phyloP scores from a whole-genome alignment of 1,284 basidiomycete genomes.

The Austroboletus niveus region DNA sequence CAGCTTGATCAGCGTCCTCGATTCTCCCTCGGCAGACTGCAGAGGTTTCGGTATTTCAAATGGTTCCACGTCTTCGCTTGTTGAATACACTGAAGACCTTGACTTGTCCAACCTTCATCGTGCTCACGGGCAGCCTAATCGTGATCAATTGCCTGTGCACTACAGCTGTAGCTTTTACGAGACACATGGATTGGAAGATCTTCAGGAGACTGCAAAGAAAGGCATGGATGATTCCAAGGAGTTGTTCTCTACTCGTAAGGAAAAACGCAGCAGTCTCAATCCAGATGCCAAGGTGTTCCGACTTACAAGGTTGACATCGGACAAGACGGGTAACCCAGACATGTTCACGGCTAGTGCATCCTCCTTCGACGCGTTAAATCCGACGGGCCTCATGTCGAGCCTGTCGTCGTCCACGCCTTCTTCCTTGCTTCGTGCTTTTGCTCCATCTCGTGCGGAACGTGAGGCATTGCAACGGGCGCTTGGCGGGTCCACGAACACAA shows the following conservation, averaged over 20 bases:
- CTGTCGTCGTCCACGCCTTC: conserved; percentile 41
- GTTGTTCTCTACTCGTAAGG: conserved; percentile 49
- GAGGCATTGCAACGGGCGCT: conserved; percentile 71
- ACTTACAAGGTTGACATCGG: conserved; percentile 38
- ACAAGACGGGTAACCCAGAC: conserved; percentile 18
- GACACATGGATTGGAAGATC: conserved; percentile 9
- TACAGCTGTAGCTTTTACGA: conserved; percentile 43
- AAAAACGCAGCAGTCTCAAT: conserved; percentile 67
- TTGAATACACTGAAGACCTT: conserved; percentile 33
- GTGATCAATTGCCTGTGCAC: conserved; percentile 34
- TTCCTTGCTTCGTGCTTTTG: conserved; percentile 72
- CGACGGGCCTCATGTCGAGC: conserved; percentile 46
- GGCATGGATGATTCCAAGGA: conserved; percentile 35
- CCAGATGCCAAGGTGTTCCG: conserved; percentile 84
- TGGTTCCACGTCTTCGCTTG: conserved; percentile 36
- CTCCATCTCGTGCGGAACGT: conserved; percentile 78
- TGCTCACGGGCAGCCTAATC: conserved; percentile 32
- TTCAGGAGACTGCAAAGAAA: conserved; percentile 11
- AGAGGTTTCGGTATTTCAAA: conserved; percentile 23
- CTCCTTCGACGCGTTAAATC: conserved; percentile 55
- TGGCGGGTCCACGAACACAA: conserved; percentile 65
- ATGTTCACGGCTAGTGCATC: conserved; percentile 9
- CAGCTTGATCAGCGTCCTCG: conserved; percentile 56
- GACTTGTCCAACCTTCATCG: conserved; percentile 45
- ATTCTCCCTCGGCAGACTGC: conserved; percentile 37